phyloP scores from a whole-genome alignment of 2,329 filamentous ascomycete species.

The Colletotrichum sp. region DNA sequence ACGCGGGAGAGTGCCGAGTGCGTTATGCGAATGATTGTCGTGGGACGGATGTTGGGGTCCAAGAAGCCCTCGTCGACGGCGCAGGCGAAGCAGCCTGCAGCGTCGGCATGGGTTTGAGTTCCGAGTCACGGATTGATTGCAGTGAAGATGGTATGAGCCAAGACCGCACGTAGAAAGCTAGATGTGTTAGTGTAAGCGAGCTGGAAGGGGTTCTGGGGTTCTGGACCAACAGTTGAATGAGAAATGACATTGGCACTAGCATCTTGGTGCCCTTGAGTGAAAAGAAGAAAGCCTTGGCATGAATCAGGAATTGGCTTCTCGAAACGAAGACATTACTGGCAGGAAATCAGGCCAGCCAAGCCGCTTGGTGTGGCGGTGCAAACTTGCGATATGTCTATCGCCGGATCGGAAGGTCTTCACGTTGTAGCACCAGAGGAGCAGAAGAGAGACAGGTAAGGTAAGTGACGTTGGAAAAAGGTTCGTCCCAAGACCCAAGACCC shows the following conservation, averaged over 20 bases:
- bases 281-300: conserved; percentile 9
- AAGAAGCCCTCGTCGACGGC: background rate
- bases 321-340: conserved; percentile 4
- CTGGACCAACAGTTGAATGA: background rate
- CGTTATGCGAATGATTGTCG: conserved; percentile 36
- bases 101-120: background rate
- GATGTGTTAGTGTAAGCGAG: background rate
- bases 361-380: conserved; percentile 18
- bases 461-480: background rate
- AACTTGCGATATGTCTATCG: background rate
- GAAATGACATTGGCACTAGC: conserved; percentile 3
- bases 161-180: background rate
- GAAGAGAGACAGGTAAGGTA: background rate
- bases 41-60: conserved; percentile 31
- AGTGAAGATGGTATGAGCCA: background rate
- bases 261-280: background rate
- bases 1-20: conserved; percentile 36
- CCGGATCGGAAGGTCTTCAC: background rate
- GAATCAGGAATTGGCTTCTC: conserved; percentile 2
- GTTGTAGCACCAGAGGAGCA: background rate
- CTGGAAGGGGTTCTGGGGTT: background rate
- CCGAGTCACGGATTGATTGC: background rate
- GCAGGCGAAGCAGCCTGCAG: background rate
- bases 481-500: background rate
- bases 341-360: conserved; percentile 1